phyloP scores from a whole-genome alignment of 768 basidiomycete species.

The Cyclocybe cylindracea region DNA sequence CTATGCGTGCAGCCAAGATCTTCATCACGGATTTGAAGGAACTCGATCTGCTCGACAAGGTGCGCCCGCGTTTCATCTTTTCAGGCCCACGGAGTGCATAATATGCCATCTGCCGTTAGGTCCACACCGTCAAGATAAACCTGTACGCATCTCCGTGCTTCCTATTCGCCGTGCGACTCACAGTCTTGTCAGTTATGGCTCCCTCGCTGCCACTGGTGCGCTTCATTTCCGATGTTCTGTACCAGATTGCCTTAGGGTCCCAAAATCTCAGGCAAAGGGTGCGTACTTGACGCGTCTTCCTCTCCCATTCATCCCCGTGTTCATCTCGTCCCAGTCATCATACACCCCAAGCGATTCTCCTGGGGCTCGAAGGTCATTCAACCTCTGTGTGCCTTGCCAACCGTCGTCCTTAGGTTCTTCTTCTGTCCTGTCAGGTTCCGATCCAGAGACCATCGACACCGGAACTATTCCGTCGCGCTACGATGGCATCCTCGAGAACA shows the following conservation, averaged over 20 bases:
- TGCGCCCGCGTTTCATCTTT: conserved; percentile 16
- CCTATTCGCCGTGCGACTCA: not conserved
- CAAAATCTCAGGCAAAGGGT: conserved; percentile 70
- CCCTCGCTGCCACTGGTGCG: conserved; percentile 86
- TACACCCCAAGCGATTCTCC: conserved; percentile 83
- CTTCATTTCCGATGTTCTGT: not conserved
- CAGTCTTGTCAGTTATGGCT: conserved; percentile 67
- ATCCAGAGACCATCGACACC: conserved; percentile 92
- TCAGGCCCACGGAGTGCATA: conserved; percentile 2
- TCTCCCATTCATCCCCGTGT: not conserved
- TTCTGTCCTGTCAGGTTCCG: conserved; percentile 51
- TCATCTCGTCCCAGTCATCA: conserved; percentile 58
- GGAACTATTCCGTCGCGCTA: conserved; percentile 82
- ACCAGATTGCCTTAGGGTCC: no score
- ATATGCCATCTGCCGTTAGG: conserved; percentile 37
- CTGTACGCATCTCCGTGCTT: conserved; percentile 49
- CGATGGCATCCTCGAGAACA: conserved; percentile 62
- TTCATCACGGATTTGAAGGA: conserved; percentile 78
- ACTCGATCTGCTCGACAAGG: conserved; percentile 69
- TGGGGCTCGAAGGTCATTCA: conserved; percentile 68
- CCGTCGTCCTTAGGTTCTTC: not conserved
- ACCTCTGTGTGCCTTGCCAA: conserved; percentile 9
- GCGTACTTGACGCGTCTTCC: conserved; percentile 17
- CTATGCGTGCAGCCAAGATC: conserved; percentile 89
- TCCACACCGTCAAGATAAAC: conserved; percentile 80